Conservation (phyloP, 768 basidiomycete genomes). For the Hortiboletus campestris region DNA sequence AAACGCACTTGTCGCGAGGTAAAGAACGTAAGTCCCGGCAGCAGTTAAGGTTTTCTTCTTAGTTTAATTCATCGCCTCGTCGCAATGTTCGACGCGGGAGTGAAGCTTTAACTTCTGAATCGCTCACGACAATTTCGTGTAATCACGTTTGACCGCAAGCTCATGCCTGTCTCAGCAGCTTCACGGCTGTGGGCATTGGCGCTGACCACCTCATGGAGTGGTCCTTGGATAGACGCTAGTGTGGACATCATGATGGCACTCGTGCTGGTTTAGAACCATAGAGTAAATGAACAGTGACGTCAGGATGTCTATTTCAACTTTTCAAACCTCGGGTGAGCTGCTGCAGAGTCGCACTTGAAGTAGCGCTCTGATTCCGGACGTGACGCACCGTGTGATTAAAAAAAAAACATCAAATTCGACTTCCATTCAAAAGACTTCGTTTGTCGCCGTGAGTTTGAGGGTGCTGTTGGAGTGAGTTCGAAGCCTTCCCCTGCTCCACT, state of each 20-base stretch:
- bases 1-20: slow-evolving; percentile 13
- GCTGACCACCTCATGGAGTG: background rate
- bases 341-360: slow-evolving; percentile 2
- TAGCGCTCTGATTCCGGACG: slow-evolving; percentile 1
- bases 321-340: background rate
- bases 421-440: background rate
- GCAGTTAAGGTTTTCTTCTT: slow-evolving; percentile 9
- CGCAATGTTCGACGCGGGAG: background rate
- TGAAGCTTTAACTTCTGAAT: background rate
- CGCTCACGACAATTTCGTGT: background rate
- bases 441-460: background rate
- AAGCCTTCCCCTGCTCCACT: too few species aligned
- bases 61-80: slow-evolving; percentile 13
- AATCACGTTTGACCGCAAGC: slow-evolving; percentile 13
- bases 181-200: background rate
- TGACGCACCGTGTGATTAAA: background rate
- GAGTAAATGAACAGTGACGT: background rate
- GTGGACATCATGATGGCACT: background rate
- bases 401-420: background rate
- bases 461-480: background rate
- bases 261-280: background rate
- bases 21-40: slow-evolving; percentile 25
- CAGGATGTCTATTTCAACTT: background rate
- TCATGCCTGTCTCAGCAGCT: background rate
- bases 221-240: background rate